phyloP scores from a whole-genome alignment of 306 rosid species.

The Glycine soja region DNA sequence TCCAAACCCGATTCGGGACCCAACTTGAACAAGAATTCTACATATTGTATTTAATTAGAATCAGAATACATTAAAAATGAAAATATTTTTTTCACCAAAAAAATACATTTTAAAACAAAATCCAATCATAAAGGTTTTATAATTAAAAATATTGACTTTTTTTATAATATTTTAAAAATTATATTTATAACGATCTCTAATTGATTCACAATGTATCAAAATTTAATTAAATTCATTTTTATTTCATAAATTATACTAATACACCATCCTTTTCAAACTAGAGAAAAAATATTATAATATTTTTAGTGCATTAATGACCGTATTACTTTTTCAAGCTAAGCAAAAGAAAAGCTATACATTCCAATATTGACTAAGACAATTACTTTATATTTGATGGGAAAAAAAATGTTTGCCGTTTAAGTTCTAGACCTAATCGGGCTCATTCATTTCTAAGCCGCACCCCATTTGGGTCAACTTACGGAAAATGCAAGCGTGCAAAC shows the following conservation, averaged over 20 bases:
- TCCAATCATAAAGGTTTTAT: background rate
- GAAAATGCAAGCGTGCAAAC: slow-evolving; percentile 4
- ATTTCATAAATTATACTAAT: background rate
- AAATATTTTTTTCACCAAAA: no score
- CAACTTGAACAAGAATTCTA: background rate
- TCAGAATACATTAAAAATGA: background rate
- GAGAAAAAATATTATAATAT: background rate
- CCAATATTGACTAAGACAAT: background rate
- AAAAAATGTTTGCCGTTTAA: background rate
- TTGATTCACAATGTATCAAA: background rate
- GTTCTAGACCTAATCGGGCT: background rate
- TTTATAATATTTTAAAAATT: background rate
- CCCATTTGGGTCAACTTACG: background rate
- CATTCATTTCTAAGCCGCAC: background rate
- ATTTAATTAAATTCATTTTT: background rate
- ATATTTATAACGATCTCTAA: background rate
- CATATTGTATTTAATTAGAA: background rate
- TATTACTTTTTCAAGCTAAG: background rate
- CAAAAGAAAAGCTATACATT: background rate
- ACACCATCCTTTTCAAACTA: background rate
- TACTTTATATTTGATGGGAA: background rate
- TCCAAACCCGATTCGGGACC: no score
- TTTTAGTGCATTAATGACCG: background rate
- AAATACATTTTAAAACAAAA: no score
- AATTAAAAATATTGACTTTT: background rate